Conservation (phyloP, 768 basidiomycete species). For the Naganishia kalamii region DNA sequence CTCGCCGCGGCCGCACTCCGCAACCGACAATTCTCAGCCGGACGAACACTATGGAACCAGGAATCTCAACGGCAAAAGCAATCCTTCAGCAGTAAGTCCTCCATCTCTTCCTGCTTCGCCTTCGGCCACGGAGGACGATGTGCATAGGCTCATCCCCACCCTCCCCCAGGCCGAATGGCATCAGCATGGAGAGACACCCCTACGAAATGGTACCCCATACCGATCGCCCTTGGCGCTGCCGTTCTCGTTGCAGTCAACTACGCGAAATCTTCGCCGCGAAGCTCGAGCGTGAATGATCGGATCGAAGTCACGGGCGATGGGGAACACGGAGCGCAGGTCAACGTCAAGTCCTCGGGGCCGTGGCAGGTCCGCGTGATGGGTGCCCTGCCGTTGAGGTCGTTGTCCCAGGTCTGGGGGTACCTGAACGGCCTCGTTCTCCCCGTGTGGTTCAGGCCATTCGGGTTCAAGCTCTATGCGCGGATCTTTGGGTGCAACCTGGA, state of each 20-base stretch:
- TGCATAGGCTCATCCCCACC: not conserved
- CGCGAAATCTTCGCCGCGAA: constrained; percentile 18
- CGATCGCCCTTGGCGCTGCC: constrained; percentile 81
- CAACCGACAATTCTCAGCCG: not conserved
- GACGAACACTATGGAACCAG: not conserved
- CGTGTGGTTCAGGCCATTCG: constrained; percentile 87
- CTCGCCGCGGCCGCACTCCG: not conserved
- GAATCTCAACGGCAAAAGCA: not conserved
- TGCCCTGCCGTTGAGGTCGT: constrained; percentile 83
- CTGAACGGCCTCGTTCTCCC: constrained; percentile 88
- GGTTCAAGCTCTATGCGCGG: constrained; percentile 74
- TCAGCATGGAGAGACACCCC: constrained; percentile 79
- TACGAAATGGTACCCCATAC: constrained; percentile 91
- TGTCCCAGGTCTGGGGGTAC: constrained; percentile 97
- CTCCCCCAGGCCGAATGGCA: constrained; percentile 49
- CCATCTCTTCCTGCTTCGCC: not conserved
- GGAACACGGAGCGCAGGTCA: constrained; percentile 35
- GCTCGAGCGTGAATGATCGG: constrained; percentile 16
- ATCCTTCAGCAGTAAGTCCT: constrained; percentile 1
- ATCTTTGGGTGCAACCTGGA: constrained; percentile 92
- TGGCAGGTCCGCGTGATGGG: constrained; percentile 79
- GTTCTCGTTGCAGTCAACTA: constrained; percentile 53
- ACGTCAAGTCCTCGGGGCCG: constrained; percentile 25
- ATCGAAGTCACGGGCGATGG: constrained; percentile 38
- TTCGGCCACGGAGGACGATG: not conserved